phyloP scores from a whole-genome alignment of 345 rosid species.

The Nephelium lappaceum region DNA sequence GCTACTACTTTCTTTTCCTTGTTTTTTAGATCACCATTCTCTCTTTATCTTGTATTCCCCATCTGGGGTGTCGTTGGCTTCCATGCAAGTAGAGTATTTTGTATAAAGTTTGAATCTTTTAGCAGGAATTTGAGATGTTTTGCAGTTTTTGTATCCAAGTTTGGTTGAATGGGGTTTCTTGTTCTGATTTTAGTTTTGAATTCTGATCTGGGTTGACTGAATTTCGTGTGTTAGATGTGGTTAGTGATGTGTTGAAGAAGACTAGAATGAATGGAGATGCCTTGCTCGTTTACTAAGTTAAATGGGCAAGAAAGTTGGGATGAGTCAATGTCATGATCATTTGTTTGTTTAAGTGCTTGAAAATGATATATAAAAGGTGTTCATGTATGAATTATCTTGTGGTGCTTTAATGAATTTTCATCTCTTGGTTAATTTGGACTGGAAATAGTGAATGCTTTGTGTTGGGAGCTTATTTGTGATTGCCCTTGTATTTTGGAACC shows the following conservation, averaged over 20 bases:
- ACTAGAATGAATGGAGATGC: background rate
- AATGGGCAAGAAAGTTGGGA: background rate
- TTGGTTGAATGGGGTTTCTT: background rate
- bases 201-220: slow-evolving; percentile 21
- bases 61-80: slow-evolving; percentile 17
- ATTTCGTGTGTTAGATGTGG: background rate
- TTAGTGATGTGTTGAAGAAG: background rate
- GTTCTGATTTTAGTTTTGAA: slow-evolving; percentile 14
- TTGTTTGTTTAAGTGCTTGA: background rate
- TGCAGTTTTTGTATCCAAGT: background rate
- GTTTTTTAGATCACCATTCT: background rate
- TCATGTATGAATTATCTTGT: background rate
- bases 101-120: too few species aligned
- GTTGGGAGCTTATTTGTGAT: too few species aligned
- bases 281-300: background rate
- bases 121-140: background rate
- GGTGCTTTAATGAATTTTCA: background rate
- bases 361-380: background rate
- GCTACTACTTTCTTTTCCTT: slow-evolving; percentile 1
- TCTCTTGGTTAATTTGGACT: background rate
- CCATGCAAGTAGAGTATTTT: background rate
- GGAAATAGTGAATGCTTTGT: background rate
- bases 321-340: background rate
- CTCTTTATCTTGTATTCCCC: slow-evolving; percentile 18
- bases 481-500: background rate